These are phyloP conservation scores for Gossypium thurberi DNA, from an alignment of 345 rosid species.

Conservation along the genomic window DNA sequence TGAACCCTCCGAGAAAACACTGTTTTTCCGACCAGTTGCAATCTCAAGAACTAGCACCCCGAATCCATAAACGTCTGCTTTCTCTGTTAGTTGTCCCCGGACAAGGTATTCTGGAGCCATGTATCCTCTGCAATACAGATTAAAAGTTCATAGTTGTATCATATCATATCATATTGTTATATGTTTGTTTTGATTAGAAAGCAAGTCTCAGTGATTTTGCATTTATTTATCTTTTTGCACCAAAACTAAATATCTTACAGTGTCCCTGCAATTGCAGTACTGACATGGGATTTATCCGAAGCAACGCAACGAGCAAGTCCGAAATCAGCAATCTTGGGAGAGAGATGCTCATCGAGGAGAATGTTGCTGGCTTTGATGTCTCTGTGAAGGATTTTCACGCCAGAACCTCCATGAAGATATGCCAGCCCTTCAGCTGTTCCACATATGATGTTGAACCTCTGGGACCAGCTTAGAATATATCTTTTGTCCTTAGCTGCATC, in stretches of 20 bases:
- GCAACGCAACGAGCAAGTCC: constrained; percentile 46
- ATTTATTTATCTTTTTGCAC: too few species aligned
- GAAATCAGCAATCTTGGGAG: constrained; percentile 47
- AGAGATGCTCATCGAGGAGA: constrained; percentile 41
- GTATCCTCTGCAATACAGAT: constrained; percentile 35
- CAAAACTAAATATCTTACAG: constrained; percentile 22
- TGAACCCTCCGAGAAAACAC: constrained; percentile 22
- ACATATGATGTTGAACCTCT: constrained; percentile 31
- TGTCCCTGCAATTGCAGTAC: constrained; percentile 56
- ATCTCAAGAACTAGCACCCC: constrained; percentile 46
- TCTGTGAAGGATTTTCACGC: constrained; percentile 37
- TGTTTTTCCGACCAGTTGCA: constrained; percentile 32
- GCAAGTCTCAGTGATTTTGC: too few species aligned
- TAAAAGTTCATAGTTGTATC: too few species aligned
- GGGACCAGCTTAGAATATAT: constrained; percentile 31
- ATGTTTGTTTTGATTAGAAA: too few species aligned
- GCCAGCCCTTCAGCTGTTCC: constrained; percentile 51
- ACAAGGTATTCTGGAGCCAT: constrained; percentile 56
- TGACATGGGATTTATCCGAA: constrained; percentile 41
- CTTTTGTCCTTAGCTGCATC: constrained; percentile 29
- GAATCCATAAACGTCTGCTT: constrained; percentile 49
- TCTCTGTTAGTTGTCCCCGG: constrained; percentile 44
- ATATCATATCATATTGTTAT: too few species aligned
- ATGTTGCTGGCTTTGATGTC: constrained; percentile 53
- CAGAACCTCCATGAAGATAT: constrained; percentile 44